These are phyloP conservation scores for Trichophyton benhamiae DNA, from an alignment of 2,329 filamentous ascomycete genomes.

Conservation along the genomic window DNA sequence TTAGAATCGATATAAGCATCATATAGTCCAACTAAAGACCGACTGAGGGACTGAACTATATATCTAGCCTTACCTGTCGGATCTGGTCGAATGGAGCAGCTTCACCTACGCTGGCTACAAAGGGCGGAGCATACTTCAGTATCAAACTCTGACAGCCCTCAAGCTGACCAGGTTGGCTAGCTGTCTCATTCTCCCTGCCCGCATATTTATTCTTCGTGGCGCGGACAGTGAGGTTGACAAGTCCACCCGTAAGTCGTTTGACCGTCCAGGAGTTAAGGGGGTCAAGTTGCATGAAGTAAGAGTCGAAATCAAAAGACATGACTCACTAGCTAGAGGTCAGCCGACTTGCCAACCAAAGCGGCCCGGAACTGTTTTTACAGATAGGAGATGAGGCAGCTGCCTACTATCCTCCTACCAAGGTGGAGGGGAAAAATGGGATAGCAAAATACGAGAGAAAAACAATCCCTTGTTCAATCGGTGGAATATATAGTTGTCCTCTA, in stretches of 20 bases:
- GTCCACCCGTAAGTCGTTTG: conserved; percentile 5
- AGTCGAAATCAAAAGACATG: conserved; percentile 6
- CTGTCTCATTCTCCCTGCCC: not conserved
- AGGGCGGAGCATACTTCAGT: conserved; percentile 10
- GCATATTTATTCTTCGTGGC: not conserved
- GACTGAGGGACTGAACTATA: not conserved
- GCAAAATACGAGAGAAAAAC: too few relatives aligned
- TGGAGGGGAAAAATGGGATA: too few relatives aligned
- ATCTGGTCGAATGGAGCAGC: conserved; percentile 7
- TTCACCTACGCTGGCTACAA: conserved; percentile 2
- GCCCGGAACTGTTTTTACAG: too few relatives aligned
- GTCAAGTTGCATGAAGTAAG: conserved; percentile 4
- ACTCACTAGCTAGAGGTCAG: not conserved
- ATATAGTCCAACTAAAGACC: not conserved
- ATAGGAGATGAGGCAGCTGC: too few relatives aligned
- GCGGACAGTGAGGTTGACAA: conserved; percentile 9
- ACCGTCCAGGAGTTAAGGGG: not conserved
- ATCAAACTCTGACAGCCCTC: conserved; percentile 5
- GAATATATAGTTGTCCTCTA: not conserved
- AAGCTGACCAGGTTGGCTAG: not conserved
- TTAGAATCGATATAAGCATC: not conserved
- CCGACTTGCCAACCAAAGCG: not conserved
- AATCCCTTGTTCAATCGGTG: not conserved
- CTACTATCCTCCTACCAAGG: too few relatives aligned
- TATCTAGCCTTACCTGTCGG: conserved; percentile 4